Conservation (phyloP, 2,329 filamentous ascomycete species). For the Nothopassalora personata region DNA sequence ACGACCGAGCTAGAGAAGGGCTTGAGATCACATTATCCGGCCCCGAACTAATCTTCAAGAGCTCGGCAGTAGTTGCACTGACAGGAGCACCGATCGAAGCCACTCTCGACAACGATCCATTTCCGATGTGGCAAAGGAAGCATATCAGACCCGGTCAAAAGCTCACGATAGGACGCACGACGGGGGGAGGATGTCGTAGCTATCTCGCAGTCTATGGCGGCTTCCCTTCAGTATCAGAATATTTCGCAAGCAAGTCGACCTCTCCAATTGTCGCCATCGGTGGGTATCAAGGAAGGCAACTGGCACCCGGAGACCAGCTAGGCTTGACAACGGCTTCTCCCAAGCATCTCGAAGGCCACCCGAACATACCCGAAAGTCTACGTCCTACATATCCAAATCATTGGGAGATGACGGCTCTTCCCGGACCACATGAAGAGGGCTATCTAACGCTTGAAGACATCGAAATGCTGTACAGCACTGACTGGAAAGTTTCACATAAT, state of each 20-base stretch:
- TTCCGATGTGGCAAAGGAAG: constrained; percentile 54
- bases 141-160: constrained; percentile 47
- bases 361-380: constrained; percentile 42
- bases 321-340: constrained; percentile 40
- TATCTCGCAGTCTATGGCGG: constrained; percentile 57
- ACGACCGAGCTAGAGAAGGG: constrained; percentile 47
- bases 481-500: constrained; percentile 60
- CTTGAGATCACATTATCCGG: constrained; percentile 58
- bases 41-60: constrained; percentile 53
- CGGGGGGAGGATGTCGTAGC: constrained; percentile 49
- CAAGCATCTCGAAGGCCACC: constrained; percentile 26
- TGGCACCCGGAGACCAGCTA: constrained; percentile 52
- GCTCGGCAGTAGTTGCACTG: constrained; percentile 51
- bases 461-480: constrained; percentile 52
- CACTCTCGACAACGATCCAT: constrained; percentile 44
- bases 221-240: constrained; percentile 49
- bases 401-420: constrained; percentile 52
- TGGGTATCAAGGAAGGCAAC: constrained; percentile 54
- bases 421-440: constrained; percentile 53
- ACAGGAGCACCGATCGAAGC: constrained; percentile 53
- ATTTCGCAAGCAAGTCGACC: constrained; percentile 57
- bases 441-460: constrained; percentile 50
- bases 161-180: constrained; percentile 52
- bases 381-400: constrained; percentile 46
- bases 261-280: constrained; percentile 54